These are phyloP conservation scores for Hibiscus trionum DNA, from an alignment of 345 rosid species.

Conservation along the genomic window DNA sequence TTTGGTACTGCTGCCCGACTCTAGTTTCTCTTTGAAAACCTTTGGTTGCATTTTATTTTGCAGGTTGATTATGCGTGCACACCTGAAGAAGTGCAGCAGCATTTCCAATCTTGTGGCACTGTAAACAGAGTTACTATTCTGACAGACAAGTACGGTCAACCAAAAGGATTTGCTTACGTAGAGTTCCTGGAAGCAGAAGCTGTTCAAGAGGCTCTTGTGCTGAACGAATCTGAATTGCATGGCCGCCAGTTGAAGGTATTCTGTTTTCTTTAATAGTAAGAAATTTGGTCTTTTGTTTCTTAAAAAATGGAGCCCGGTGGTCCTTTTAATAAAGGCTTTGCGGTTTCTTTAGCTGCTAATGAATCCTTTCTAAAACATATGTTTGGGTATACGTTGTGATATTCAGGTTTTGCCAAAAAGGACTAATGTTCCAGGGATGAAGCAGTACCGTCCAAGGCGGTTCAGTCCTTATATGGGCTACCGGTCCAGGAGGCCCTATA, in stretches of 20 bases:
- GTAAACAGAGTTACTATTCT: slow-evolving; percentile 89
- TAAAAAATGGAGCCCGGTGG: neutral
- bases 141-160: slow-evolving; percentile 91
- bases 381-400: neutral
- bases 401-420: slow-evolving; percentile 73
- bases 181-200: slow-evolving; percentile 85
- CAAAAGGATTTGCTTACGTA: slow-evolving; percentile 96
- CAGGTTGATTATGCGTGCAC: slow-evolving; percentile 96
- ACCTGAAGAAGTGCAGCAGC: slow-evolving; percentile 98
- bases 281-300: neutral
- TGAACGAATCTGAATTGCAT: slow-evolving; percentile 90
- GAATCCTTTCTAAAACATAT: neutral
- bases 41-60: slow-evolving; percentile 9
- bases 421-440: slow-evolving; percentile 93
- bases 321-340: neutral
- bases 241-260: slow-evolving; percentile 87
- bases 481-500: slow-evolving; percentile 65
- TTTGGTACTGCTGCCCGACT: neutral
- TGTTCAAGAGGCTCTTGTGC: slow-evolving; percentile 69
- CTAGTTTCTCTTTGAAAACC: slow-evolving; percentile 3
- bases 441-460: slow-evolving; percentile 72
- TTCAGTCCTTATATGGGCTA: slow-evolving; percentile 66
- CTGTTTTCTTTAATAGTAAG: neutral
- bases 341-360: neutral
- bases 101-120: slow-evolving; percentile 93